Evolutionary conservation across 345 rosid species (phyloP), one percentile per base, ranked within the genome.

Genomic region (Citrus hindsii): DNA sequence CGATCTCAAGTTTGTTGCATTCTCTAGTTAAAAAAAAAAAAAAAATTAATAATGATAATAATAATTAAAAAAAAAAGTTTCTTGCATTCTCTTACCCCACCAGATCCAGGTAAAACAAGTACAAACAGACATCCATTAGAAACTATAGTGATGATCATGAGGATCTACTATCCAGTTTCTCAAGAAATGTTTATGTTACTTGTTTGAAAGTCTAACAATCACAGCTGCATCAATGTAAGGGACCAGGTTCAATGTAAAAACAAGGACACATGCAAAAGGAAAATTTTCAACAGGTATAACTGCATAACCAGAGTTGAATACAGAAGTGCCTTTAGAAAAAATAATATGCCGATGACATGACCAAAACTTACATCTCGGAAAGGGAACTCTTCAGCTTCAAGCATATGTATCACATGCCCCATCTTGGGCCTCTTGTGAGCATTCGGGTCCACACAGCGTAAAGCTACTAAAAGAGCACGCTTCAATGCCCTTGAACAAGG

Each of bases 351-450:
- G 62, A 38, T 48, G 19, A 55, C 40, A 40, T 33, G 24, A 16
- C 37, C n/a, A 27, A 27, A 67, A 86, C 90, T 74, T 83, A 89
- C 97, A 83, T 92, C 94, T 76, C 91, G 83, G 80, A 89, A 88
- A 4, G 90, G 93, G 78, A 92, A 91, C 70, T 93, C 99, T 33
- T 95, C 99, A 38, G 97, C 96, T 84, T 95, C 99, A 24, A 95
- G 98, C 99, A 95, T 92, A 83, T 95, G 98, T 74, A 95, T 90
- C 27, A 93, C 92, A 84, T 95, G 97, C 71, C 98, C 97, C 96
- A 93, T 95, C 84, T 92, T 93, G 18, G 99, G 99, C 83, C 98
- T 85, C 85, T 95, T 93, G 74, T 91, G 94, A 74, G 98, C 93
- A 86, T 93, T 93, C 60, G 99, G 99, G 82, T 95, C 98, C 46